Evolutionary conservation across 208 protist genomes (phyloP).

Genomic region (Trypanosoma rangeli): DNA sequence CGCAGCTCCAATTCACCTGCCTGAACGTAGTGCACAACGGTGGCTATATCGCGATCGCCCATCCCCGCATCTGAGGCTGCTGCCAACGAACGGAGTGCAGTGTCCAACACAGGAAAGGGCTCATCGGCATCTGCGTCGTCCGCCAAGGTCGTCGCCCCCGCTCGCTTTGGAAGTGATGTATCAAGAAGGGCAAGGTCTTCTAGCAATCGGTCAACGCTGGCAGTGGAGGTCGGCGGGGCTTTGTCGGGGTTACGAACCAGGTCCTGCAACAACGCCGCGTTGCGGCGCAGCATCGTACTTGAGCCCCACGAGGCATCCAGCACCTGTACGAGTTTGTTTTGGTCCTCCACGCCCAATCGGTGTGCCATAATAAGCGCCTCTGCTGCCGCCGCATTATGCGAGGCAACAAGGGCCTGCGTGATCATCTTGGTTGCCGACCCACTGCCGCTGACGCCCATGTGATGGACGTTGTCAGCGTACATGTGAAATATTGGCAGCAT

Average conservation of each 20-base stretch:
- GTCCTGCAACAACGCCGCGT: constrained; percentile 80
- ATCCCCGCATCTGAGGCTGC: constrained; percentile 67
- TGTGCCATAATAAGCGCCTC: constrained; percentile 87
- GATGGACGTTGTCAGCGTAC: constrained; percentile 83
- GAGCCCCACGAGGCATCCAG: constrained; percentile 82
- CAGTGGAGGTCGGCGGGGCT: constrained; percentile 50
- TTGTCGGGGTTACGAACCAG: constrained; percentile 78
- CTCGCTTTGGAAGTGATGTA: constrained; percentile 44
- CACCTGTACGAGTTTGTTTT: constrained; percentile 68
- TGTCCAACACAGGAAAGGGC: constrained; percentile 73
- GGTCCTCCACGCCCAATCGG: constrained; percentile 73
- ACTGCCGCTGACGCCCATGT: constrained; percentile 77
- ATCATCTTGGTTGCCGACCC: constrained; percentile 82
- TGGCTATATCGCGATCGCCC: constrained; percentile 73
- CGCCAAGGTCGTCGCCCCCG: neutral
- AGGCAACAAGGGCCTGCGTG: constrained; percentile 75
- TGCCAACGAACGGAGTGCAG: constrained; percentile 72
- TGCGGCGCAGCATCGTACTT: constrained; percentile 88
- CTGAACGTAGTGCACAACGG: constrained; percentile 81
- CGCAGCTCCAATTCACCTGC: constrained; percentile 51
- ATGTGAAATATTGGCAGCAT: constrained; percentile 80
- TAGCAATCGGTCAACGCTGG: constrained; percentile 63
- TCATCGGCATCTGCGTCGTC: constrained; percentile 46
- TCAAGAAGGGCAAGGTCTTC: constrained; percentile 70
- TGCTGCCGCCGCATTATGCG: constrained; percentile 84